phyloP scores from a whole-genome alignment of 352 stramenopile genomes.

The Phytophthora podocarpi region DNA sequence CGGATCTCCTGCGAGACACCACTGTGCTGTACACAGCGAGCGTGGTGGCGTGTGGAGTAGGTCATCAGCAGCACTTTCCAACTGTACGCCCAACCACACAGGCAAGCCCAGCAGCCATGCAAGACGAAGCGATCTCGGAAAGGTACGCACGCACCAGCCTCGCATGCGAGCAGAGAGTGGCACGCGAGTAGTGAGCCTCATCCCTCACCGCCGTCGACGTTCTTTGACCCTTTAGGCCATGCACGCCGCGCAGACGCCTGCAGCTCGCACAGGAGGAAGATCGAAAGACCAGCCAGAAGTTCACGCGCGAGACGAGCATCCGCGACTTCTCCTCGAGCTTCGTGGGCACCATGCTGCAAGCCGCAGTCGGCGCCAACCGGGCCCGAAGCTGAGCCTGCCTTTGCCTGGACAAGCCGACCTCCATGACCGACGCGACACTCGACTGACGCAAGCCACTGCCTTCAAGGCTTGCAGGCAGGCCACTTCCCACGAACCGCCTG shows the following conservation, averaged over 20 bases:
- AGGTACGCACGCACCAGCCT: constrained; percentile 7
- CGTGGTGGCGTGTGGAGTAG: too few relatives aligned
- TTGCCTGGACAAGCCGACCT: constrained; percentile 4
- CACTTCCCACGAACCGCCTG: constrained; percentile 27
- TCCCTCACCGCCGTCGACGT: not conserved
- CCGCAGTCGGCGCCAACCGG: constrained; percentile 23
- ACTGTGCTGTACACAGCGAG: constrained; percentile 3
- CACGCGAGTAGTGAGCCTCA: not conserved
- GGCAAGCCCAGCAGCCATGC: constrained; percentile 12
- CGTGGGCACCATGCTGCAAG: constrained; percentile 47
- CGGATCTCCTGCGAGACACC: not conserved
- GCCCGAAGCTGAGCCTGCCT: constrained; percentile 6
- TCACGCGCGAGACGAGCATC: constrained; percentile 34
- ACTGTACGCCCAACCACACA: constrained; percentile 7
- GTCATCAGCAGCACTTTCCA: constrained; percentile 18
- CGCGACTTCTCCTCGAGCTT: constrained; percentile 56
- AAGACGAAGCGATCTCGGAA: constrained; percentile 22
- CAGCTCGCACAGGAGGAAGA: constrained; percentile 59
- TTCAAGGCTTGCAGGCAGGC: too few relatives aligned
- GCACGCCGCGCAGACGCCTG: constrained; percentile 68
- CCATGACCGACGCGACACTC: constrained; percentile 21
- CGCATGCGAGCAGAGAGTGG: not conserved
- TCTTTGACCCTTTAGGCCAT: constrained; percentile 41
- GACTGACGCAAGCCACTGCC: too few relatives aligned
- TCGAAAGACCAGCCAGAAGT: constrained; percentile 41